These are phyloP conservation scores for Penicillium simplicissimum DNA, from an alignment of 495 filamentous ascomycete genomes.

Conservation along the genomic window DNA sequence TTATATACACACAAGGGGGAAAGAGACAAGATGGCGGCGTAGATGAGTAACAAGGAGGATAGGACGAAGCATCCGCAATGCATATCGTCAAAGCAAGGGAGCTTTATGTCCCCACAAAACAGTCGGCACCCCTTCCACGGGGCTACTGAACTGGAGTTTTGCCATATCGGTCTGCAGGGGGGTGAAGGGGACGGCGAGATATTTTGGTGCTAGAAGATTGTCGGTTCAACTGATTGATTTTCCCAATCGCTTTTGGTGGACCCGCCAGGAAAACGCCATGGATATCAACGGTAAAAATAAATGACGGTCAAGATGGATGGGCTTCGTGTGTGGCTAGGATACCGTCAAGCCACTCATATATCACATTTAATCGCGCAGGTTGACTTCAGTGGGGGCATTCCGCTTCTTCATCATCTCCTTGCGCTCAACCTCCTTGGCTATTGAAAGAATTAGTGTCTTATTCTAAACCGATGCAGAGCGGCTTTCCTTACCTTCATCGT, in stretches of 20 bases:
- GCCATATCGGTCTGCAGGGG: constrained; percentile 7
- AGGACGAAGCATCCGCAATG: constrained; percentile 15
- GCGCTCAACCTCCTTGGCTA: constrained; percentile 74
- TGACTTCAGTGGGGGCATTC: constrained; percentile 45
- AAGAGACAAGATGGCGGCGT: constrained; percentile 6
- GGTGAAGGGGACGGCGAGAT: constrained; percentile 4
- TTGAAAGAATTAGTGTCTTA: constrained; percentile 28
- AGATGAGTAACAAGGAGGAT: background rate
- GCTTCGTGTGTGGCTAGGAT: constrained; percentile 17
- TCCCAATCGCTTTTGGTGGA: constrained; percentile 42
- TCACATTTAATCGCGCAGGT: constrained; percentile 20
- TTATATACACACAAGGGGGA: constrained; percentile 30
- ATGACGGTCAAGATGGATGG: constrained; percentile 28
- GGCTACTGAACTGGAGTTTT: constrained; percentile 11
- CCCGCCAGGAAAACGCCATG: constrained; percentile 48
- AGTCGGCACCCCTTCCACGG: background rate
- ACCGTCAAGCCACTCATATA: constrained; percentile 20
- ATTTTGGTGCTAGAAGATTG: constrained; percentile 14
- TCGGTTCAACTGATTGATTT: constrained; percentile 20
- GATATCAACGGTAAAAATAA: constrained; percentile 45
- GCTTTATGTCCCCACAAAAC: constrained; percentile 1
- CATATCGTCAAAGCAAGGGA: constrained; percentile 7
- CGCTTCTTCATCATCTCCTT: constrained; percentile 70
- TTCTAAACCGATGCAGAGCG: background rate
- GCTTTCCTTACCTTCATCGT: constrained; percentile 67